Percentiles rank a stretch among this genome's conserved stretches.
Conservation (phyloP, 805 yeast genomes). For the Saturnispora quitensis region DNA sequence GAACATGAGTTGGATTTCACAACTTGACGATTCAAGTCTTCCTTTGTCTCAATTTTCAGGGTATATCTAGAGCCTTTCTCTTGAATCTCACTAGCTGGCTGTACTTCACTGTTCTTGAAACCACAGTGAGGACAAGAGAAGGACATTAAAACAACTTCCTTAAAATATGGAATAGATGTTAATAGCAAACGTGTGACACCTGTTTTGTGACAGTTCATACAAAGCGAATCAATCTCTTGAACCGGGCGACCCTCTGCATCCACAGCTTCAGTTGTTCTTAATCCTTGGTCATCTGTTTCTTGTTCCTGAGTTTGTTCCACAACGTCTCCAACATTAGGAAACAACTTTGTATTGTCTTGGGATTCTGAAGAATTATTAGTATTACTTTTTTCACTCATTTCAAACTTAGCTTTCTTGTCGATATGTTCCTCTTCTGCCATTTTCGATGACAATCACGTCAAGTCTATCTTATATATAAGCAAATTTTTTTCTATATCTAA, state of each 20-base stretch:
- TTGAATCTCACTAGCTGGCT: conserved; percentile 90
- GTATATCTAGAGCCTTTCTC: conserved; percentile 75
- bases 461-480: not conserved
- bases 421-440: conserved; percentile 7
- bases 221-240: conserved; percentile 87
- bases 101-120: conserved; percentile 83
- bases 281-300: conserved; percentile 18
- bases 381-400: conserved; percentile 12
- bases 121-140: conserved; percentile 95
- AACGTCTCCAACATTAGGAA: conserved; percentile 52
- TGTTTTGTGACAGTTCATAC: conserved; percentile 88
- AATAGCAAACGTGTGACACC: conserved; percentile 79
- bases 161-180: conserved; percentile 84
- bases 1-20: conserved; percentile 83
- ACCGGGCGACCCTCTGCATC: conserved; percentile 91
- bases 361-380: not conserved
- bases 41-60: conserved; percentile 54
- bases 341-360: conserved; percentile 33
- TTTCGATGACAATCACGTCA: not conserved
- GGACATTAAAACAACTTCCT: conserved; percentile 88
- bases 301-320: conserved; percentile 35
- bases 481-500: not conserved
- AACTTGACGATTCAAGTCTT: conserved; percentile 82
- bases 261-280: conserved; percentile 61
- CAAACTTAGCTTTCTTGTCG: conserved; percentile 24